These are phyloP conservation scores for Monascus purpureus DNA, from an alignment of 495 filamentous ascomycete species.

Conservation along the genomic window DNA sequence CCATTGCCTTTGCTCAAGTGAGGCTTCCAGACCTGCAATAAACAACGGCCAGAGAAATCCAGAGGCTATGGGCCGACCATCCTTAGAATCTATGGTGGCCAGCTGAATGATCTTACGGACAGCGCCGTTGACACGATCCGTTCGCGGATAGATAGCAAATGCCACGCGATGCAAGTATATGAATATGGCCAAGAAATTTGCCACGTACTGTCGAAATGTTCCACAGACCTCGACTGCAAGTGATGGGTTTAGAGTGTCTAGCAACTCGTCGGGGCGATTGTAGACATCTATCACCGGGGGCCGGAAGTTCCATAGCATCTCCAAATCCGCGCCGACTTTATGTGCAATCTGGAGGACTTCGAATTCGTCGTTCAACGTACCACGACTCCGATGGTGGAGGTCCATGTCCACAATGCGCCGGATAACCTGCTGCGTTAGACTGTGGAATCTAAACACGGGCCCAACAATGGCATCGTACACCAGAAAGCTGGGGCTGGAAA, in stretches of 20 bases:
- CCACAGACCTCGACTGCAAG: constrained; percentile 19
- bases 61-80: constrained; percentile 12
- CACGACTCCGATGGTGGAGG: constrained; percentile 27
- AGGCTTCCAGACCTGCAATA: constrained; percentile 23
- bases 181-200: constrained; percentile 29
- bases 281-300: constrained; percentile 24
- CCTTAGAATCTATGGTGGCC: constrained; percentile 17
- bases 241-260: constrained; percentile 11
- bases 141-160: constrained; percentile 28
- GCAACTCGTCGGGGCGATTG: constrained; percentile 12
- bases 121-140: constrained; percentile 25
- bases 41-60: constrained; percentile 28
- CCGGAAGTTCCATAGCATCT: constrained; percentile 22
- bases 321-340: constrained; percentile 24
- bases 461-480: constrained; percentile 20
- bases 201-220: constrained; percentile 23
- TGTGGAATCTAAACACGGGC: constrained; percentile 22
- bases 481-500: constrained; percentile 18
- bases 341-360: constrained; percentile 29
- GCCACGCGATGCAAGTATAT: constrained; percentile 29
- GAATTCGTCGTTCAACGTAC: constrained; percentile 27
- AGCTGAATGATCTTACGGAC: constrained; percentile 27
- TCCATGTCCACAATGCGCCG: constrained; percentile 26
- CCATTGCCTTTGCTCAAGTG: constrained; percentile 20
- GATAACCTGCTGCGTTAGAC: constrained; percentile 22